Base-by-base conservation (phyloP, 139 green algal genomes). In the Pseudopediastrum boryanum region DNA sequence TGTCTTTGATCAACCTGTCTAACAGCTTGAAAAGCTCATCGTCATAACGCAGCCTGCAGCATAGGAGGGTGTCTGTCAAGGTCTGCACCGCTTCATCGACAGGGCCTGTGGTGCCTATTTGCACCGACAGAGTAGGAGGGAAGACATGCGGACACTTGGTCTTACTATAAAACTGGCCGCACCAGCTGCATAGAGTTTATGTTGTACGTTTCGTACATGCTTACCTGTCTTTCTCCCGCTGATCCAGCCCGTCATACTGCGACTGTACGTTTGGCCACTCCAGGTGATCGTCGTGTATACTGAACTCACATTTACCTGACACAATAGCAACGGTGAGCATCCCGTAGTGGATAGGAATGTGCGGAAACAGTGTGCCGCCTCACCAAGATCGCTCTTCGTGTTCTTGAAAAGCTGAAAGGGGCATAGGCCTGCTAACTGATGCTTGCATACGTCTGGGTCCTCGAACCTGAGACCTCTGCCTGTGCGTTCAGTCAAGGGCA, bases 391-490 rank as follows among this genome's bases (percentile, higher is more conserved):
- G 71, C 85, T 93, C 68, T 89, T 90, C 4, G 94, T 97, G 78
- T 97, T 97, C 31, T 89, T 91, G 75, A 97, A 97, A 12, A 96
- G 75, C 16, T 81, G 83, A 46, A 93, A 90, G 21, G 94, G 94
- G 78, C 94, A 96, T 2, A 96, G 74, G 10, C 89, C 92, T 0
- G 83, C 85, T 16, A 97, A 83, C 12, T 89, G 82, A 64, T 92
- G 90, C 77, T 96, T 95, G 92, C 93, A 97, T 2, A 97, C 88
- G 13, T 80, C 80, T 0, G 84, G 83, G 81, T 97, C 92, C 29
- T 86, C 72, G 35, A 89, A 96, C 4, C 71, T 51, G 19, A 93
- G 42, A 4, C 42, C 29, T 12, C 58, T 77, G 19, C 80, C 58
- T 4, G 76, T 85, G 19, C 90, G 89, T 76, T 94, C 58, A 1